Evolutionary conservation across 139 green algal species (phyloP).

Genomic region (Micractinium sp.): DNA sequence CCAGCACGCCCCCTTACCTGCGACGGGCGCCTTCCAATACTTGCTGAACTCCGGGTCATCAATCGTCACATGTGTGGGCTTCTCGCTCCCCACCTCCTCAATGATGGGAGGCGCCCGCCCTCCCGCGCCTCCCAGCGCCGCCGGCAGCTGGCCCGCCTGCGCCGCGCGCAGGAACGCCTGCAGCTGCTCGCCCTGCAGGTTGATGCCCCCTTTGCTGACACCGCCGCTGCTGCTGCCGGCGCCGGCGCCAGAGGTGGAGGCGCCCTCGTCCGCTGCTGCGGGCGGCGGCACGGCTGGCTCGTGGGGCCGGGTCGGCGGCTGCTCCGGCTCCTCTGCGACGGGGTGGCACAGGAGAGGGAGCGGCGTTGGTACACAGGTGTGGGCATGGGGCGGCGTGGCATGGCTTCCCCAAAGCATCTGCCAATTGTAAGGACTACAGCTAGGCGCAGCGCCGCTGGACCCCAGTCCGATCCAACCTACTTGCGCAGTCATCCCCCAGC

Average conservation of each 20-base stretch:
- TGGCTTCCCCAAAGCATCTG: neutral
- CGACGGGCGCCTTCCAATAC: constrained; percentile 39
- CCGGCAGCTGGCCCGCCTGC: constrained; percentile 1
- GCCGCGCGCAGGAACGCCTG: constrained; percentile 1
- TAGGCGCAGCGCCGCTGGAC: too few relatives aligned
- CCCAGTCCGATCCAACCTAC: too few relatives aligned
- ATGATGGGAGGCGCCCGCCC: neutral
- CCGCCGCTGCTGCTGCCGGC: constrained; percentile 6
- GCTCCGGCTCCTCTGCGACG: constrained; percentile 7
- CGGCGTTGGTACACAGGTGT: neutral
- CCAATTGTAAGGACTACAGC: too few relatives aligned
- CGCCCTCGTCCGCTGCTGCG: neutral
- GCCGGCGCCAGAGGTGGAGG: constrained; percentile 1
- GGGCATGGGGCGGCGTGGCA: neutral
- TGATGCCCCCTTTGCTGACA: constrained; percentile 3
- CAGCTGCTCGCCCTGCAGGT: neutral
- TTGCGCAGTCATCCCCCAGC: neutral
- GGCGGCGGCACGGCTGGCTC: too few relatives aligned
- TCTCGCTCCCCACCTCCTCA: constrained; percentile 14
- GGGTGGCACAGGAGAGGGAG: neutral
- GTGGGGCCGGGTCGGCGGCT: neutral
- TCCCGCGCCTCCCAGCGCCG: neutral
- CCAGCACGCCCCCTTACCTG: neutral
- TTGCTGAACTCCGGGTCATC: constrained; percentile 51
- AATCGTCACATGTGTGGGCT: neutral